Evolutionary conservation across 192 early-diverging fungal species (phyloP), one percentile per base, ranked within the genome.

Genomic region (Umbelopsis vinacea): DNA sequence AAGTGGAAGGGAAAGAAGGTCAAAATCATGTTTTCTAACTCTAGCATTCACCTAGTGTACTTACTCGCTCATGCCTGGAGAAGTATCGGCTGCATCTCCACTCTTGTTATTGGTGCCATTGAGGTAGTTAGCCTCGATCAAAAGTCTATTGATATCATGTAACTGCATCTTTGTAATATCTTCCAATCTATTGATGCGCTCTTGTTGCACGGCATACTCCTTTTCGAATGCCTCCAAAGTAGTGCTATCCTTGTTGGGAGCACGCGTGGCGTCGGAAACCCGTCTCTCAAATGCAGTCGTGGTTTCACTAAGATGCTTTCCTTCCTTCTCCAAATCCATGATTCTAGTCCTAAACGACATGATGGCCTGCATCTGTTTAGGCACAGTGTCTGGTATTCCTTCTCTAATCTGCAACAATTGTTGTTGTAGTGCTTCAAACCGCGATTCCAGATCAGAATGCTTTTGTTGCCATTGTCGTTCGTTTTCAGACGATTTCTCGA

Each of bases 91-190:
- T 85, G 79, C 78, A 60, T 74, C 79, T 52, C 7, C 84, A 74
- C 68, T 87, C 88, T 69, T 83, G 15, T 84, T 73, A 24, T 78
- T 74, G 6, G 74, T 52, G 52, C 70, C 75, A 15, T 89, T 82
- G 26, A 91, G 74, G 45, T 73, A 40, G 33, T 87, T 84, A 76
- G 89, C 90, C 73, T 91, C 91, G 2, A 78, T 69, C 47, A 85
- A 69, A 2, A 90, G 78, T 37, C 80, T 82, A 71, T 83, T 86
- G 79, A 89, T 81, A n/a, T 84, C 81, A 37, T 80, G 71, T 17
- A 86, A 71, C 14, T 82, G 75, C 54, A 83, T 69, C 74, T 77
- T 77, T 10, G 74, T 63, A 22, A 81, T 75, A 17, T 76, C 77
- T 66, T 86, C 82, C 24, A 85, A 38, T 9, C 35, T 35, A 14